phyloP scores from a whole-genome alignment of 2,329 filamentous ascomycete genomes.

The Dactylellina cionopaga region DNA sequence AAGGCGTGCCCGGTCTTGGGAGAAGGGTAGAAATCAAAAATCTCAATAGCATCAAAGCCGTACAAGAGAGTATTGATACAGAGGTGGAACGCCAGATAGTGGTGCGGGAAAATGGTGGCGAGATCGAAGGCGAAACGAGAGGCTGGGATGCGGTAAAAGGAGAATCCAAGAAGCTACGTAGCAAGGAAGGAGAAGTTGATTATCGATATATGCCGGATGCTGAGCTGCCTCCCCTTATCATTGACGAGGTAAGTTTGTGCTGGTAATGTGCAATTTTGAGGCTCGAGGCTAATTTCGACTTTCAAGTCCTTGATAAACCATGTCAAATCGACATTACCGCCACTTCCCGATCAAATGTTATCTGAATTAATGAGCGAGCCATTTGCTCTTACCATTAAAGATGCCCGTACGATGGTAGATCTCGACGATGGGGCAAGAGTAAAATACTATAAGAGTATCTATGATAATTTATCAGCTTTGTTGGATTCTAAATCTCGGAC shows the following conservation, averaged over 20 bases:
- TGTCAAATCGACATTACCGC: constrained; percentile 72
- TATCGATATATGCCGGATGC: constrained; percentile 99
- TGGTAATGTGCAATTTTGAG: background rate
- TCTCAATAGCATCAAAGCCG: constrained; percentile 89
- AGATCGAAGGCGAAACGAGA: constrained; percentile 84
- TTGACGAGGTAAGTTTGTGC: constrained; percentile 66
- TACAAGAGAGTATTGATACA: constrained; percentile 92
- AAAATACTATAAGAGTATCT: constrained; percentile 71
- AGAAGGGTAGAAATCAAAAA: constrained; percentile 98
- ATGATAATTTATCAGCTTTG: constrained; percentile 25
- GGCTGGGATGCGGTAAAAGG: constrained; percentile 89
- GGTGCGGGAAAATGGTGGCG: constrained; percentile 78
- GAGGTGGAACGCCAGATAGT: constrained; percentile 89
- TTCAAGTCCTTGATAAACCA: constrained; percentile 74
- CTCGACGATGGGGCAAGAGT: constrained; percentile 81
- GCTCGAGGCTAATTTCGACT: background rate
- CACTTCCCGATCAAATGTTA: constrained; percentile 76
- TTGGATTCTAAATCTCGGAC: constrained; percentile 55
- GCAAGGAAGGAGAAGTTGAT: constrained; percentile 96
- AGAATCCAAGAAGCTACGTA: constrained; percentile 81
- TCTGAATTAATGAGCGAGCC: constrained; percentile 68
- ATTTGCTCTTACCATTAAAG: constrained; percentile 80
- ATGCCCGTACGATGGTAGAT: constrained; percentile 80
- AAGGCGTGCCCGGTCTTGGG: constrained; percentile 72
- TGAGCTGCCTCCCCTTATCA: constrained; percentile 81